These are phyloP conservation scores for Sarocladium oryzae DNA, from an alignment of 2,329 filamentous ascomycete species.

Conservation along the genomic window DNA sequence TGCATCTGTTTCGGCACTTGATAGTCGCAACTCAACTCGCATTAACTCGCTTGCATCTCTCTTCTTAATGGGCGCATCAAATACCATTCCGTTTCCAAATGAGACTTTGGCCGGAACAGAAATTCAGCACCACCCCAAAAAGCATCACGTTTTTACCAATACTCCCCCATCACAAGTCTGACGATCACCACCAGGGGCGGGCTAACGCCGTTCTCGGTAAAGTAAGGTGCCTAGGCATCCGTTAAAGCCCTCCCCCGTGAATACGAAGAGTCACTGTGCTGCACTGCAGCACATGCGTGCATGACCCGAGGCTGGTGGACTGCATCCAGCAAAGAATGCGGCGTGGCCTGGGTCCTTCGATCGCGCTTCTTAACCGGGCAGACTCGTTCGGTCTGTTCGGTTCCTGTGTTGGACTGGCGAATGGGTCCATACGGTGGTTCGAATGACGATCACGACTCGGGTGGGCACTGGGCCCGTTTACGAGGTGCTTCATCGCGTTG, in stretches of 20 bases:
- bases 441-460: conserved; percentile 5
- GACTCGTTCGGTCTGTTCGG: not conserved
- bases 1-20: too few species aligned
- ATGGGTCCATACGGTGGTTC: not conserved
- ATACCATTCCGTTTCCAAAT: not conserved
- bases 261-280: not conserved
- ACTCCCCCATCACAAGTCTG: not conserved
- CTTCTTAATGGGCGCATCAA: too few species aligned
- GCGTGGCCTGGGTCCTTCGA: not conserved
- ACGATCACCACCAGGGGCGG: not conserved
- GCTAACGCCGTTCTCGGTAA: conserved; percentile 2
- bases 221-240: not conserved
- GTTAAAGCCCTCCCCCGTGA: not conserved
- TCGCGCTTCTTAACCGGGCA: not conserved
- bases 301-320: not conserved
- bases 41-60: too few species aligned
- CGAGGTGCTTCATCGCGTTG: not conserved
- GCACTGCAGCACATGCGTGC: too few species aligned
- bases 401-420: not conserved
- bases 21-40: too few species aligned
- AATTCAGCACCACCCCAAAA: not conserved
- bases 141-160: not conserved
- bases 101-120: not conserved
- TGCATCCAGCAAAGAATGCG: too few species aligned
- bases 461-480: not conserved